phyloP scores from a whole-genome alignment of 768 basidiomycete species.

The Lanmaoa rubissima region DNA sequence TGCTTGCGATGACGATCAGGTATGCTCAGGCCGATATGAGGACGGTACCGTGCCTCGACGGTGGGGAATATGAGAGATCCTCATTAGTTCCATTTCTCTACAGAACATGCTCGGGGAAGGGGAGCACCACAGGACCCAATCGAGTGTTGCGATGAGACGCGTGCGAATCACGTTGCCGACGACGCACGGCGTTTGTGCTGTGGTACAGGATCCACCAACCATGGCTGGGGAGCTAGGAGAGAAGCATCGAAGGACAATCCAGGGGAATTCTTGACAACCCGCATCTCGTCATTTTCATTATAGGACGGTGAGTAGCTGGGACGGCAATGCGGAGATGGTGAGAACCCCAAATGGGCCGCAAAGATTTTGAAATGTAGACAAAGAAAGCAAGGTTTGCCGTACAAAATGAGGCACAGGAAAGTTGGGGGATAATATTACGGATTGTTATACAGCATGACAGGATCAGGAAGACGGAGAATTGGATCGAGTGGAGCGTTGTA shows the following conservation, averaged over 20 bases:
- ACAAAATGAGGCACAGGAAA: conserved; percentile 17
- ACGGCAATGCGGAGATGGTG: conserved; percentile 29
- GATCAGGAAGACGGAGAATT: conserved; percentile 7
- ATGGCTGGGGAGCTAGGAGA: conserved; percentile 20
- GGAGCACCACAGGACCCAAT: conserved; percentile 4
- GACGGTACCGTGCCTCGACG: conserved; percentile 15
- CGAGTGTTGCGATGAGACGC: conserved; percentile 3
- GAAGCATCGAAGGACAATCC: conserved; percentile 24
- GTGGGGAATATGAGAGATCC: conserved; percentile 16
- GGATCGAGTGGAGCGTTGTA: background rate
- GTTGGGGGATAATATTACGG: conserved; percentile 1
- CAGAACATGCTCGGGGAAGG: conserved; percentile 6
- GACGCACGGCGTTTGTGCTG: conserved; percentile 19
- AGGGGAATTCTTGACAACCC: conserved; percentile 15
- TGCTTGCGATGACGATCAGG: background rate
- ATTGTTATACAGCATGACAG: conserved; percentile 17
- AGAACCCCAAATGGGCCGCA: conserved; percentile 10
- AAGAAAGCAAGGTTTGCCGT: conserved; percentile 7
- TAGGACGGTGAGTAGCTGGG: conserved; percentile 2
- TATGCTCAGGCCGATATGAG: background rate
- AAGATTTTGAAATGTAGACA: conserved; percentile 12
- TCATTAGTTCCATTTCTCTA: conserved; percentile 18
- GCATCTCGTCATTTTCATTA: conserved; percentile 29
- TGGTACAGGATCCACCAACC: conserved; percentile 28
- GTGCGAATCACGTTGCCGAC: conserved; percentile 19